Evolutionary conservation across 148 eudicot genomes (phyloP).

Genomic region (Fallopia convolvulus): DNA sequence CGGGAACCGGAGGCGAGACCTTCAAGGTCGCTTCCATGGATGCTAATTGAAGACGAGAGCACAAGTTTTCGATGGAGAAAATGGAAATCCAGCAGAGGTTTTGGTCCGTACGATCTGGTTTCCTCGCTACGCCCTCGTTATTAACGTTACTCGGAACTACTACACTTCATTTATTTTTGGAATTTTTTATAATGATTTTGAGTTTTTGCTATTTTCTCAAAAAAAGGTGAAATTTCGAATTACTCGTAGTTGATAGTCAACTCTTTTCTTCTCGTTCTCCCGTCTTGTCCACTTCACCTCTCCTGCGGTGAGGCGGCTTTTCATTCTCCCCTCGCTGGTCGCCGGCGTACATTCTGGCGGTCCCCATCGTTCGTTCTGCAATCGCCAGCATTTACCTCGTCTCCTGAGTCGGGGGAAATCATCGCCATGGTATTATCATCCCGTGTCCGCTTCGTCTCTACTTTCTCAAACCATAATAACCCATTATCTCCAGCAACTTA

Average conservation of each 20-base stretch:
- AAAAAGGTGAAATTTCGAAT: too few species aligned
- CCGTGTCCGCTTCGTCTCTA: not conserved
- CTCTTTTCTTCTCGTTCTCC: not conserved
- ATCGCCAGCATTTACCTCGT: not conserved
- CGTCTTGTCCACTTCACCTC: not conserved
- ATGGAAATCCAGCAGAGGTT: too few species aligned
- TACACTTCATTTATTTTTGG: too few species aligned
- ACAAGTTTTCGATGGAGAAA: not conserved
- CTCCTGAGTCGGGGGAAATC: not conserved
- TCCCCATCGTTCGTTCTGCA: not conserved
- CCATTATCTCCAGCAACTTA: not conserved
- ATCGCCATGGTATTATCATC: not conserved
- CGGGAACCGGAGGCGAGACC: constrained; percentile 3
- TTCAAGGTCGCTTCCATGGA: constrained; percentile 10
- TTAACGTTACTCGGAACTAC: not conserved
- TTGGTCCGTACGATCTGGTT: not conserved
- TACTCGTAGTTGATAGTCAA: too few species aligned
- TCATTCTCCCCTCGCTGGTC: not conserved
- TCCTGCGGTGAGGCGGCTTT: not conserved
- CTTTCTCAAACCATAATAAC: not conserved
- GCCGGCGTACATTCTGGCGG: not conserved
- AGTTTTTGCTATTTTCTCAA: too few species aligned
- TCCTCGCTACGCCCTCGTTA: not conserved
- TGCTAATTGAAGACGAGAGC: not conserved
- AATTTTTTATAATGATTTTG: too few species aligned